A percentile compares a stretch with the other conserved stretches of the same genome.
Conservation (phyloP, 2,329 filamentous ascomycete genomes). For the Pyrenophora seminiperda region DNA sequence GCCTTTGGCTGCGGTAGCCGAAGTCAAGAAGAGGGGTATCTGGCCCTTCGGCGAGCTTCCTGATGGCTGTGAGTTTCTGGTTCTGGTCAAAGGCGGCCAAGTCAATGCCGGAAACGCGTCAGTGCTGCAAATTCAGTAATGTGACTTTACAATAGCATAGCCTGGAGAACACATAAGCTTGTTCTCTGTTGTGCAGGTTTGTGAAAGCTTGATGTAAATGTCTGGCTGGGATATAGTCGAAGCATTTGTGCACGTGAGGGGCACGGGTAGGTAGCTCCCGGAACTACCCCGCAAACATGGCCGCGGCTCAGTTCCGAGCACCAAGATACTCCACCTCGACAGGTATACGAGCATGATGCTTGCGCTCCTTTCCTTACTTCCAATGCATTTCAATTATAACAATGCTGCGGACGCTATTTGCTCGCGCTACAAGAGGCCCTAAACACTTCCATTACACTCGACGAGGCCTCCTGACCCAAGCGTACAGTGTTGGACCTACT, state of each 20-base stretch:
- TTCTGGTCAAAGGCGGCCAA: neutral
- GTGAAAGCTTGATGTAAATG: too few relatives aligned
- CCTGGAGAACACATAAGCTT: too few relatives aligned
- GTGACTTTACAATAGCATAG: too few relatives aligned
- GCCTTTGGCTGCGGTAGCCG: neutral
- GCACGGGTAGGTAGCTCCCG: neutral
- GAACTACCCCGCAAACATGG: constrained; percentile 14
- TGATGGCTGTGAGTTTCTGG: constrained; percentile 4
- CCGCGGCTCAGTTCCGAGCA: constrained; percentile 17
- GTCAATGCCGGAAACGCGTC: too few relatives aligned
- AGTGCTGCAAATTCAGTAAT: too few relatives aligned
- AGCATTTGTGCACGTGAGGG: too few relatives aligned
- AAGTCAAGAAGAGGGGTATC: neutral
- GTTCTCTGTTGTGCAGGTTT: neutral
- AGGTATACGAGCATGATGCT: constrained; percentile 1
- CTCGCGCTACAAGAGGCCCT: constrained; percentile 21
- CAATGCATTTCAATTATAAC: constrained; percentile 30
- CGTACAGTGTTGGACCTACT: constrained; percentile 39
- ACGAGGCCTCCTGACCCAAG: constrained; percentile 40
- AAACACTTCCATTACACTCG: constrained; percentile 11
- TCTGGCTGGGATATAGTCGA: too few relatives aligned
- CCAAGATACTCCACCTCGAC: constrained; percentile 7
- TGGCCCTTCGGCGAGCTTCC: constrained; percentile 7
- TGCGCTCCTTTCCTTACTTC: neutral
- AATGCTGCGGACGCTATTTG: constrained; percentile 38